Evolutionary conservation across 352 stramenopile species (phyloP).

Genomic region (Globisporangium irregulare): DNA sequence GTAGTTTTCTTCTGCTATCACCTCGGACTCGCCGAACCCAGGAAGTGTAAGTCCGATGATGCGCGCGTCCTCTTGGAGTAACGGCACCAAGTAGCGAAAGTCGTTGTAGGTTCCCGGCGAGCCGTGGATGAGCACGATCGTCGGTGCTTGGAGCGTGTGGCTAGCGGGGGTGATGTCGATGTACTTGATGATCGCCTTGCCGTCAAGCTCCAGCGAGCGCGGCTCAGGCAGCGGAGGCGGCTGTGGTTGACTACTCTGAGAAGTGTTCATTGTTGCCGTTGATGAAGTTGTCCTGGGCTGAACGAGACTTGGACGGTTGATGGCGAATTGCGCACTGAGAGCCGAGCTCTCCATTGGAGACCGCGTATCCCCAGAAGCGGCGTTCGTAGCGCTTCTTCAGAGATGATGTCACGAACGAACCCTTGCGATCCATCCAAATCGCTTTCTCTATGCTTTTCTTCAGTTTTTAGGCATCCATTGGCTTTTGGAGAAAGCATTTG

Average conservation of each 20-base stretch:
- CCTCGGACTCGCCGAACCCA: constrained; percentile 46
- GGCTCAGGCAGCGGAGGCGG: constrained; percentile 22
- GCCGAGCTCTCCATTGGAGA: not conserved
- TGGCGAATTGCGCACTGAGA: not conserved
- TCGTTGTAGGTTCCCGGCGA: constrained; percentile 59
- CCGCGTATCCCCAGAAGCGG: not conserved
- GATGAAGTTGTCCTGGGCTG: not conserved
- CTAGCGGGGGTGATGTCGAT: constrained; percentile 22
- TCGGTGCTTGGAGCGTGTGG: constrained; percentile 19
- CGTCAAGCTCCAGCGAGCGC: constrained; percentile 27
- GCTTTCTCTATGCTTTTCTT: not conserved
- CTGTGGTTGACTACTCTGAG: not conserved
- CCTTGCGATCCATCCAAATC: not conserved
- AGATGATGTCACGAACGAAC: not conserved
- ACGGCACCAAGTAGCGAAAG: constrained; percentile 58
- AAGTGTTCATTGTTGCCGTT: not conserved
- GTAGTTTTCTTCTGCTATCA: constrained; percentile 36
- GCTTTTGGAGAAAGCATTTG: not conserved
- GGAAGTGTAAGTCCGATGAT: constrained; percentile 61
- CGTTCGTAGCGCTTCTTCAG: not conserved
- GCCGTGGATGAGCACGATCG: constrained; percentile 68
- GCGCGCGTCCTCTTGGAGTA: constrained; percentile 38
- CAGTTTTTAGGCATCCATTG: not conserved
- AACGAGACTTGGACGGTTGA: not conserved
- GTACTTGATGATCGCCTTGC: constrained; percentile 40